These are phyloP conservation scores for Sphagnurus paluster DNA, from an alignment of 1,284 basidiomycete species.

Conservation along the genomic window DNA sequence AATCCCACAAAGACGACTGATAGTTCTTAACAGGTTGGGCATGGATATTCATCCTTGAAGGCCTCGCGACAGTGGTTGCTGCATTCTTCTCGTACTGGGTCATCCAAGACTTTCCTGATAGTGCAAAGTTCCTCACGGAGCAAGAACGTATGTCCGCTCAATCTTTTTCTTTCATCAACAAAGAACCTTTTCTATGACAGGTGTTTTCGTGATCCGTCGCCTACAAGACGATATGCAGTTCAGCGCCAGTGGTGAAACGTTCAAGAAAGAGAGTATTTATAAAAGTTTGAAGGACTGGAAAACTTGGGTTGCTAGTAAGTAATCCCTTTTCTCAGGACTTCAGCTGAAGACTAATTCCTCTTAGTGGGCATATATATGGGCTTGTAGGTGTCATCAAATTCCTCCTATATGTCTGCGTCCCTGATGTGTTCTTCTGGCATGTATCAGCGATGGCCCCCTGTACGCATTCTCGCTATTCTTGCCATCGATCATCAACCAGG, in stretches of 20 bases:
- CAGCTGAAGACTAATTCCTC: constrained; percentile 1
- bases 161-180: constrained; percentile 2
- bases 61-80: constrained; percentile 59
- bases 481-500: constrained; percentile 65
- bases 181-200: constrained; percentile 31
- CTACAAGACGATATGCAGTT: constrained; percentile 69
- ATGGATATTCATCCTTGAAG: constrained; percentile 81
- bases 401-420: constrained; percentile 25
- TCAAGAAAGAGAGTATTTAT: constrained; percentile 57
- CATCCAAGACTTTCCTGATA: constrained; percentile 79
- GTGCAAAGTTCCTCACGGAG: constrained; percentile 71
- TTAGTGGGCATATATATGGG: constrained; percentile 61
- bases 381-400: constrained; percentile 29
- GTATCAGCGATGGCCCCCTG: constrained; percentile 53
- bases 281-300: constrained; percentile 70
- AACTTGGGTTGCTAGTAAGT: constrained; percentile 66
- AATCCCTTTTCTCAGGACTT: constrained; percentile 17
- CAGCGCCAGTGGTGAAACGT: constrained; percentile 69
- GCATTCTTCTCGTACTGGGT: constrained; percentile 63
- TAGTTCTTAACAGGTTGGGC: constrained; percentile 37
- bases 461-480: constrained; percentile 73
- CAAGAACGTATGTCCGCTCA: constrained; percentile 50
- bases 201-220: constrained; percentile 64
- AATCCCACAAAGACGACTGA: constrained; percentile 10
- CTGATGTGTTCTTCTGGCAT: constrained; percentile 8